Evolutionary conservation across 495 filamentous ascomycete genomes (phyloP), one percentile per base, ranked within the genome.

Genomic region (Parachaetomium inaequale): DNA sequence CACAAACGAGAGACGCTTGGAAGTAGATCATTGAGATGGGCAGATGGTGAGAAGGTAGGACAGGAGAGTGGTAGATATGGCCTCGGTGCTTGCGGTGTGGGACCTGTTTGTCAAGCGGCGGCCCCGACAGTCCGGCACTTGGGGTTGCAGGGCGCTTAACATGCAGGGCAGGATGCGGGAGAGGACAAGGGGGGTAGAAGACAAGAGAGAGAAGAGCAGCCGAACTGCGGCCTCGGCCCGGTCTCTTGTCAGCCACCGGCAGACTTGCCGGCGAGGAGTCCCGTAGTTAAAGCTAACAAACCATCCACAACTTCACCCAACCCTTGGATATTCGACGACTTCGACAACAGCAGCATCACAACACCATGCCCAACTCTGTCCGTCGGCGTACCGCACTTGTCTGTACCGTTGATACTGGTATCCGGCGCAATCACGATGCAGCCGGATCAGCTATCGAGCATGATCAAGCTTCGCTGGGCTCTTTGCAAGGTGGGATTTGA

Each of bases 71-170:
- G 29, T 42, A 63, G 21, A 57, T 63, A 56, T 58, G 61, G 4
- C n/a, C 12, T 43, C 42, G 14, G 19, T 31, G 50, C 10, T 38
- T 34, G 21, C 8, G 38, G 34, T 28, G 28, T n/a, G 36, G 46
- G 58, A 32, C 47, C 8, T 60, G 58, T 32, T 54, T 40, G 57
- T 45, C 29, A 40, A 34, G 19, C 31, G 42, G 50, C 25, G 46
- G 45, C n/a, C 63, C 63, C 63, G 63, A 64, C 57, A 51, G 57
- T 64, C 42, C 29, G 63, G 63, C 46, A 55, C 52, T 17, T 52
- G 32, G n/a, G 28, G 23, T 15, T 36, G 15, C 23, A 49, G 21
- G 63, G 63, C 63, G 63, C 56, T 59, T 64, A 61, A 51, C 50
- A 11, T 59, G 53, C 63, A 59, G 43, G 25, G 5, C 19, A 17